phyloP scores from a whole-genome alignment of 2,329 filamentous ascomycete genomes.

The Microcyclospora pomicola region DNA sequence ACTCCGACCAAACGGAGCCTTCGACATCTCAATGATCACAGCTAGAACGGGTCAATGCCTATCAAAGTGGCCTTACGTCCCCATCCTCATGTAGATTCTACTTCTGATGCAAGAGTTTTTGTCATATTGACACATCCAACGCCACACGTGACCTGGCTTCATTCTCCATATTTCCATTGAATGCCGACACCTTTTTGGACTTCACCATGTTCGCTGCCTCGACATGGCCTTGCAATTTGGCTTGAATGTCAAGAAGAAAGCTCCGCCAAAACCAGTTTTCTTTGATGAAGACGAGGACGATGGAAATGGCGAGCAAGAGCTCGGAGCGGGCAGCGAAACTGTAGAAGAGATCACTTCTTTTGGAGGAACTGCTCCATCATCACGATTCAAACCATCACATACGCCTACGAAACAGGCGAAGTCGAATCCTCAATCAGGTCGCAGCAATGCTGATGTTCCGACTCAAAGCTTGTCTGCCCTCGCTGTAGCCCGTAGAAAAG shows the following conservation, averaged over 20 bases:
- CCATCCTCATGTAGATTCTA: too few relatives aligned
- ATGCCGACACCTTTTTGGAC: too few relatives aligned
- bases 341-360: conserved; percentile 43
- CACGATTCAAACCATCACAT: conserved; percentile 12
- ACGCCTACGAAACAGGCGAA: conserved; percentile 22
- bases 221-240: conserved; percentile 24
- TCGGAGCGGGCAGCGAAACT: conserved; percentile 22
- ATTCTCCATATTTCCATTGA: too few relatives aligned
- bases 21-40: too few relatives aligned
- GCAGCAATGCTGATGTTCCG: too few relatives aligned
- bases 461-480: conserved; percentile 41
- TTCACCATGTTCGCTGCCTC: neutral
- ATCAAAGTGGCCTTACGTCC: too few relatives aligned
- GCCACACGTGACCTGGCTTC: too few relatives aligned
- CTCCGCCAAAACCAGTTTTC: conserved; percentile 8
- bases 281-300: conserved; percentile 18
- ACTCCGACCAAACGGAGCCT: too few relatives aligned
- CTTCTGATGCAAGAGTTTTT: too few relatives aligned
- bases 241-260: conserved; percentile 22
- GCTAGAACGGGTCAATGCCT: too few relatives aligned
- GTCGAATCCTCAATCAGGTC: conserved; percentile 27
- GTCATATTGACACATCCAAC: too few relatives aligned
- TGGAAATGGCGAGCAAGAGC: conserved; percentile 10
- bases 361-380: conserved; percentile 31
- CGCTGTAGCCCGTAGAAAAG: conserved; percentile 48